Percentiles rank a stretch among this genome's conserved stretches.
These are phyloP conservation scores for Metarhizium anisopliae DNA, from an alignment of 2,329 filamentous ascomycete genomes.

Conservation along the genomic window DNA sequence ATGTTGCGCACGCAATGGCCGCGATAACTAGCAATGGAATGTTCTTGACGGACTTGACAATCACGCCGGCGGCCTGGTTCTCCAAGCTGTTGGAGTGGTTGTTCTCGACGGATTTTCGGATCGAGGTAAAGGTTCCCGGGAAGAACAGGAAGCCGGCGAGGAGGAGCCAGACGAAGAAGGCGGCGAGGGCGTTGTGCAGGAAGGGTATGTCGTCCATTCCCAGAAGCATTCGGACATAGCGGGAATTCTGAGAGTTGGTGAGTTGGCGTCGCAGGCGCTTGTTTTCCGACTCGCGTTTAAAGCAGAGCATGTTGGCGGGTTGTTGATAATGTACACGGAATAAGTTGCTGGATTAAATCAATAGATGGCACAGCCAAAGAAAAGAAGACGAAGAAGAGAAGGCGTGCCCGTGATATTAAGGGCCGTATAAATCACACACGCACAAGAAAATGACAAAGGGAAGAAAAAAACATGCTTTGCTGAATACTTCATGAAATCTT, in stretches of 20 bases:
- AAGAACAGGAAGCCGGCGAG: conserved; percentile 44
- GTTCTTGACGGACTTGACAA: conserved; percentile 18
- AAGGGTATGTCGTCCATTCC: conserved; percentile 35
- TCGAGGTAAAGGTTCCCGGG: conserved; percentile 40
- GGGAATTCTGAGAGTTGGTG: conserved; percentile 15
- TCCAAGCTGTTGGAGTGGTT: conserved; percentile 9
- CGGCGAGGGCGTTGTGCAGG: conserved; percentile 36
- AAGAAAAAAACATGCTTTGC: not conserved
- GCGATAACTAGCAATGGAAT: conserved; percentile 35
- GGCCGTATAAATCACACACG: too few species aligned
- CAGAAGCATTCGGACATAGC: conserved; percentile 37
- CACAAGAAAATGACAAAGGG: conserved; percentile 3
- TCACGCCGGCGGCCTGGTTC: conserved; percentile 11
- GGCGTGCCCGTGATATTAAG: not conserved
- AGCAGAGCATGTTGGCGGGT: not conserved
- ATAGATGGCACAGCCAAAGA: not conserved
- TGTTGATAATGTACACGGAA: not conserved
- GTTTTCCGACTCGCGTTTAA: conserved; percentile 6
- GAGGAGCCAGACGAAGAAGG: conserved; percentile 33
- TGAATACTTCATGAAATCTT: not conserved
- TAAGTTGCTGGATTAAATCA: not conserved
- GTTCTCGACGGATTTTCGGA: conserved; percentile 18
- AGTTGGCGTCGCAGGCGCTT: not conserved
- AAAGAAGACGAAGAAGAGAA: not conserved
- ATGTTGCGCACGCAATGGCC: conserved; percentile 30